Conservation (phyloP, 2,329 filamentous ascomycete species). For the Colletotrichum trifolii region DNA sequence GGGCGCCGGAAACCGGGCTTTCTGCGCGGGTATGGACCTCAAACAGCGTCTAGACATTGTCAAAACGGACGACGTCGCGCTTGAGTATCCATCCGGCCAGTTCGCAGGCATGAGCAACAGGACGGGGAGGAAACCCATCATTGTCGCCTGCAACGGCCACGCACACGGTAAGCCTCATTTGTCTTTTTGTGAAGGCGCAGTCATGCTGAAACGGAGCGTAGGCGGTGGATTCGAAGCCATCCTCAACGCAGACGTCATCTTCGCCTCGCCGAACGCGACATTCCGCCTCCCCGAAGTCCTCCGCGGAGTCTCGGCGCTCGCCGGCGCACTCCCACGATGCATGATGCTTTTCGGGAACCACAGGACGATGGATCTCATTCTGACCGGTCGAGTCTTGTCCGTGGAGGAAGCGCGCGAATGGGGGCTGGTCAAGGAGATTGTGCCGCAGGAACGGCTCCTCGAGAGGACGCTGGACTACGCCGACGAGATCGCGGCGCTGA, state of each 20-base stretch:
- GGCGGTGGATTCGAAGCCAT: slow-evolving; percentile 47
- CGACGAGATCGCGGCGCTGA: slow-evolving; percentile 44
- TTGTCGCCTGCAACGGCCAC: slow-evolving; percentile 46
- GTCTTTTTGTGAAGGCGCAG: slow-evolving; percentile 17
- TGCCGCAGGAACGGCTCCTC: slow-evolving; percentile 44
- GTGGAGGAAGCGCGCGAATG: slow-evolving; percentile 46
- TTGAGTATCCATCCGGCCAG: slow-evolving; percentile 48
- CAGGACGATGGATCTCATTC: slow-evolving; percentile 46
- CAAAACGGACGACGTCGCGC: slow-evolving; percentile 43
- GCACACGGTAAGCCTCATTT: slow-evolving; percentile 44
- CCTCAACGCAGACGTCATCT: slow-evolving; percentile 65
- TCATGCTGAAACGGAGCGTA: slow-evolving; percentile 6
- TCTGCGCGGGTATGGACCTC: slow-evolving; percentile 65
- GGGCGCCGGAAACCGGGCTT: slow-evolving; percentile 59
- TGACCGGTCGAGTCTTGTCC: slow-evolving; percentile 42
- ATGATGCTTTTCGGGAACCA: slow-evolving; percentile 48
- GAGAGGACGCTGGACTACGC: slow-evolving; percentile 45
- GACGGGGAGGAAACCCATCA: slow-evolving; percentile 47
- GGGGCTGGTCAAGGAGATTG: slow-evolving; percentile 46
- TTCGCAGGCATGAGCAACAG: slow-evolving; percentile 49
- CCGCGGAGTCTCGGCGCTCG: slow-evolving; percentile 67
- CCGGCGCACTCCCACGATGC: slow-evolving; percentile 65
- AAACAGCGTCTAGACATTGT: slow-evolving; percentile 55
- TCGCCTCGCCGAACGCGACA: slow-evolving; percentile 61
- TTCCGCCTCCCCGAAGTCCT: slow-evolving; percentile 69